Conservation (phyloP, 1,284 basidiomycete genomes). For the Boletus hoseneyae region DNA sequence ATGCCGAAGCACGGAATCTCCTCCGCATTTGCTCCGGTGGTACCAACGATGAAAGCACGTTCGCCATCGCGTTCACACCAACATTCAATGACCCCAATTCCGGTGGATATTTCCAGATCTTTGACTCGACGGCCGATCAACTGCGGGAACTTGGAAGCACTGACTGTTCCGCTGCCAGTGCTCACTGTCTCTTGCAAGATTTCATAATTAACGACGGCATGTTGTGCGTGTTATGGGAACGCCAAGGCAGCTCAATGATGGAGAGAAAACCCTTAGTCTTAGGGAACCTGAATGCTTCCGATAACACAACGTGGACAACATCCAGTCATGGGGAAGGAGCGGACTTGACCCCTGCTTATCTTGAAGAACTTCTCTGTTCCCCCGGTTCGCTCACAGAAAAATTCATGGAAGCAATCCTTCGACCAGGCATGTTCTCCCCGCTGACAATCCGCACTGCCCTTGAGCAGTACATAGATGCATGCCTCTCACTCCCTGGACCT, state of each 20-base stretch:
- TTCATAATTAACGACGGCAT: slow-evolving; percentile 54
- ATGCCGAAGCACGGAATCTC: slow-evolving; percentile 56
- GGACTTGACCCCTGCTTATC: slow-evolving; percentile 80
- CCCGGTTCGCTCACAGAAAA: slow-evolving; percentile 73
- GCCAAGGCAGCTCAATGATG: slow-evolving; percentile 69
- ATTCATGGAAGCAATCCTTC: slow-evolving; percentile 79
- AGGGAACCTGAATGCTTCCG: slow-evolving; percentile 33
- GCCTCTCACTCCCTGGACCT: slow-evolving; percentile 61
- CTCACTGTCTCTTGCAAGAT: slow-evolving; percentile 71
- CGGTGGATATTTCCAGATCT: slow-evolving; percentile 69
- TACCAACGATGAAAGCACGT: slow-evolving; percentile 44
- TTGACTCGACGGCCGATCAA: slow-evolving; percentile 52
- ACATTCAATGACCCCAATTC: slow-evolving; percentile 56
- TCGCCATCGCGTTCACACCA: slow-evolving; percentile 62
- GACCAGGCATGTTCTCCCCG: slow-evolving; percentile 83
- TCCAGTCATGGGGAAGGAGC: slow-evolving; percentile 60
- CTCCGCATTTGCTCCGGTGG: slow-evolving; percentile 52
- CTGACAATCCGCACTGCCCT: slow-evolving; percentile 78
- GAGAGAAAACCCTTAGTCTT: slow-evolving; percentile 51
- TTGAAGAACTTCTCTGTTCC: slow-evolving; percentile 76
- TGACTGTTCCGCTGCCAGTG: slow-evolving; percentile 55
- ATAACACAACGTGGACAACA: slow-evolving; percentile 46
- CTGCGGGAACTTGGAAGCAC: slow-evolving; percentile 54
- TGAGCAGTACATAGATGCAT: slow-evolving; percentile 74
- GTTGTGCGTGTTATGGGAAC: slow-evolving; percentile 72